phyloP scores from a whole-genome alignment of 306 rosid species.

The Cucurbita moschata region DNA sequence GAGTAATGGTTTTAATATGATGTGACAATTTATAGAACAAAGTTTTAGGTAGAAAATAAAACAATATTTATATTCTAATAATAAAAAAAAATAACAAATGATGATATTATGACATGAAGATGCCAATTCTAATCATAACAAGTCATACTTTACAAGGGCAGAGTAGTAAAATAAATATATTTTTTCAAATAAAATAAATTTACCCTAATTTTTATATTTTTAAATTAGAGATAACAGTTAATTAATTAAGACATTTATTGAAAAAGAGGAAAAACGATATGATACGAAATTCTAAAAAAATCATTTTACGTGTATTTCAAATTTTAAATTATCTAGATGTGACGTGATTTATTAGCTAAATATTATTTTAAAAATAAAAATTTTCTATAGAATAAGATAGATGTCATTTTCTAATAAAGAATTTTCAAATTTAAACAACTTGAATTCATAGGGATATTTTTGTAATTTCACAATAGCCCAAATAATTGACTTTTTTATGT shows the following conservation, averaged over 20 bases:
- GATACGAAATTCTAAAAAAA: not conserved
- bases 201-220: too few species aligned
- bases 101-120: too few species aligned
- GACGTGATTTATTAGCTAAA: not conserved
- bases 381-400: not conserved
- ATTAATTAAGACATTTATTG: not conserved
- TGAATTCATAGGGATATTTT: not conserved
- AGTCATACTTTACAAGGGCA: too few species aligned
- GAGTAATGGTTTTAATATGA: too few species aligned
- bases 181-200: too few species aligned
- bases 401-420: not conserved
- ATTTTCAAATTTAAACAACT: conserved; percentile 5
- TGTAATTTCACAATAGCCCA: not conserved
- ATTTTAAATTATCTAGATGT: not conserved
- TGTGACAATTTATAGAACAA: too few species aligned
- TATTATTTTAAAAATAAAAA: not conserved
- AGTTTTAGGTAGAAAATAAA: too few species aligned
- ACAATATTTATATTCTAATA: too few species aligned
- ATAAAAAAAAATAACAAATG: too few species aligned
- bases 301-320: not conserved
- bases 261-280: not conserved
- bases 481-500: not conserved
- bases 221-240: not conserved
- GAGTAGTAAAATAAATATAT: too few species aligned
- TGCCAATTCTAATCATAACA: too few species aligned